These are phyloP conservation scores for Truncatella angustata DNA, from an alignment of 2,329 filamentous ascomycete species.

Conservation along the genomic window DNA sequence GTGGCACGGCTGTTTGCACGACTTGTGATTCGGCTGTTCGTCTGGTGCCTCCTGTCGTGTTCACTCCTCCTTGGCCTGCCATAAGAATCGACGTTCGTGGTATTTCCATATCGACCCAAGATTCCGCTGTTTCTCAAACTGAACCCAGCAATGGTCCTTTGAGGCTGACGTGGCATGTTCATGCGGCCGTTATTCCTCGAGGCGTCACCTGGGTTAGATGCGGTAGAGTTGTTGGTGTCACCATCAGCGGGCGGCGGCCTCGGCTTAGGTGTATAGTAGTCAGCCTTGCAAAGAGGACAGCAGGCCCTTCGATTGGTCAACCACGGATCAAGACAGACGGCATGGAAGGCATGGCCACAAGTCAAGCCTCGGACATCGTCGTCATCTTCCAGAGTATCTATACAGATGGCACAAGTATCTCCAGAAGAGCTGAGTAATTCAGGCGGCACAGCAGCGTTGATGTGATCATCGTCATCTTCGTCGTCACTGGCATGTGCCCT, in stretches of 20 bases:
- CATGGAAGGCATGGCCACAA: slow-evolving; percentile 98
- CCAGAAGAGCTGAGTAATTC: slow-evolving; percentile 80
- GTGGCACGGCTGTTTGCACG: neutral
- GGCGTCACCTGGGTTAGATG: slow-evolving; percentile 24
- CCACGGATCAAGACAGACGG: slow-evolving; percentile 94
- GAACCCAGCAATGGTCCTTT: slow-evolving; percentile 34
- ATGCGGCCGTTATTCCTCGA: slow-evolving; percentile 42
- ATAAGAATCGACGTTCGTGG: slow-evolving; percentile 1
- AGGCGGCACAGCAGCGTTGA: slow-evolving; percentile 76
- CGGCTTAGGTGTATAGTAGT: slow-evolving; percentile 94
- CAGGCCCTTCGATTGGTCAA: slow-evolving; percentile 90
- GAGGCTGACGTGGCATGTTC: slow-evolving; percentile 45
- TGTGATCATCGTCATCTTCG: slow-evolving; percentile 77
- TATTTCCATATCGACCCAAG: neutral
- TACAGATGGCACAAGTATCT: slow-evolving; percentile 94
- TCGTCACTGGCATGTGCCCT: slow-evolving; percentile 41
- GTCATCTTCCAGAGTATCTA: slow-evolving; percentile 90
- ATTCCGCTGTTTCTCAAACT: slow-evolving; percentile 28
- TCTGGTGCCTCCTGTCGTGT: slow-evolving; percentile 1
- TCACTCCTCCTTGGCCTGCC: neutral
- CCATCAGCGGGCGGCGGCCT: slow-evolving; percentile 54
- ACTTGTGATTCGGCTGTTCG: neutral
- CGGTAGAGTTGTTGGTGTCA: slow-evolving; percentile 29
- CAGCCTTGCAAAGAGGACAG: slow-evolving; percentile 95
- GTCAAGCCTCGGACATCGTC: slow-evolving; percentile 92